Evolutionary conservation across 805 yeast species (phyloP), one percentile per base, ranked within the genome.

Genomic region (Metschnikowia noctiluminum): DNA sequence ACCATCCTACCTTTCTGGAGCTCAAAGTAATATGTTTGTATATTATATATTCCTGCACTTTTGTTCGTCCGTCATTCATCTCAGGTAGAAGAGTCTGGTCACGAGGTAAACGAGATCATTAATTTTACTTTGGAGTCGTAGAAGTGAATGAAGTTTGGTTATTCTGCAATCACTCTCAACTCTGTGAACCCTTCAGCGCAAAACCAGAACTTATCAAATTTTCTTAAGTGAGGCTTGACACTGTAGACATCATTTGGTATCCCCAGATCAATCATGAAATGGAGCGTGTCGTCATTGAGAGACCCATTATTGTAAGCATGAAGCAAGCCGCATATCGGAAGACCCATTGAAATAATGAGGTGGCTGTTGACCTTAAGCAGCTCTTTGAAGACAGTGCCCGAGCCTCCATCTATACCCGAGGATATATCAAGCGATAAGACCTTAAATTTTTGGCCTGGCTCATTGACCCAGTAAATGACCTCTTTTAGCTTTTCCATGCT

Each of bases 341-440:
- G 68, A 2, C 94, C 96, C 58, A 84, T 68, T 34, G 91, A 83
- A 4, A 84, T 77, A 35, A 88, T 76, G 68, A 83, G 82, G 50
- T 76, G 77, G 48, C 86, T 70, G 11, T 70, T 65, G 9, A 84
- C 60, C 6, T 68, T 62, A 11, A 69, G 55, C 28, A 63, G 54
- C 7, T 60, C 56, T 41, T 62, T 69, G 55, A 56, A 62, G 8
- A 62, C 61, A 27, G 67, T 70, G 7, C 96, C 97, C 0, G 95
- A 80, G 5, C 94, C 88, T 7, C 90, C 84, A 60, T 88, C 96
- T 37, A 85, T 70, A 5, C 96, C 96, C 0, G 90, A 79, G 5
- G 96, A 91, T 28, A 87, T 78, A 60, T 89, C 96, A 28, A 90
- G 62, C 0, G 96, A 86, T 68, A 87, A 59, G 9, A 78, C 69